Evolutionary conservation across 1,284 basidiomycete species (phyloP).

Genomic region (Trametes pubescens): DNA sequence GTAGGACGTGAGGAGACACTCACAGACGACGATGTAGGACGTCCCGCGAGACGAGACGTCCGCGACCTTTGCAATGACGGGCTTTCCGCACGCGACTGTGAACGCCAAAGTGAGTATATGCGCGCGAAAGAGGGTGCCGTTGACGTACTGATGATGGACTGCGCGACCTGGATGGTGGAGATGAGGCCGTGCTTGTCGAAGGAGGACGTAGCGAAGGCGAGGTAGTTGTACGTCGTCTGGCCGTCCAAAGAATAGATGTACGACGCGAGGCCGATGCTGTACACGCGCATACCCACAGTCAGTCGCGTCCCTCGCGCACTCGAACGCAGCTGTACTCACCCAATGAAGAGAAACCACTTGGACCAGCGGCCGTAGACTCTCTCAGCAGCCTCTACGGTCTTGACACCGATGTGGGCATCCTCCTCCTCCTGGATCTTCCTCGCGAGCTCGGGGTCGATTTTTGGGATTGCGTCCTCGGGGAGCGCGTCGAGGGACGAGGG

Average conservation of each 20-base stretch:
- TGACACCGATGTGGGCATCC: conserved; percentile 57
- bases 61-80: conserved; percentile 81
- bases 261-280: conserved; percentile 70
- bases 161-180: conserved; percentile 70
- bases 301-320: neutral
- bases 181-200: conserved; percentile 69
- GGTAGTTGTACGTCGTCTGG: conserved; percentile 73
- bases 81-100: conserved; percentile 72
- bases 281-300: neutral
- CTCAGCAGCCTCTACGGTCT: conserved; percentile 59
- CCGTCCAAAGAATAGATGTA: conserved; percentile 83
- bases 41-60: conserved; percentile 68
- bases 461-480: conserved; percentile 26
- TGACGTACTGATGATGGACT: conserved; percentile 63
- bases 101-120: neutral
- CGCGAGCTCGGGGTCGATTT: conserved; percentile 17
- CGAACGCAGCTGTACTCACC: conserved; percentile 47
- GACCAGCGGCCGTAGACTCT: conserved; percentile 61
- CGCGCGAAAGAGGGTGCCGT: conserved; percentile 30
- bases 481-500: conserved; percentile 11
- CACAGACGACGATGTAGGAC: conserved; percentile 71
- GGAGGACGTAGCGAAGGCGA: conserved; percentile 68
- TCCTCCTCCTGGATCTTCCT: conserved; percentile 30
- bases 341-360: conserved; percentile 69
- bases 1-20: conserved; percentile 46